phyloP scores from a whole-genome alignment of 2,329 filamentous ascomycete genomes.

The Parastagonospora nodorum region DNA sequence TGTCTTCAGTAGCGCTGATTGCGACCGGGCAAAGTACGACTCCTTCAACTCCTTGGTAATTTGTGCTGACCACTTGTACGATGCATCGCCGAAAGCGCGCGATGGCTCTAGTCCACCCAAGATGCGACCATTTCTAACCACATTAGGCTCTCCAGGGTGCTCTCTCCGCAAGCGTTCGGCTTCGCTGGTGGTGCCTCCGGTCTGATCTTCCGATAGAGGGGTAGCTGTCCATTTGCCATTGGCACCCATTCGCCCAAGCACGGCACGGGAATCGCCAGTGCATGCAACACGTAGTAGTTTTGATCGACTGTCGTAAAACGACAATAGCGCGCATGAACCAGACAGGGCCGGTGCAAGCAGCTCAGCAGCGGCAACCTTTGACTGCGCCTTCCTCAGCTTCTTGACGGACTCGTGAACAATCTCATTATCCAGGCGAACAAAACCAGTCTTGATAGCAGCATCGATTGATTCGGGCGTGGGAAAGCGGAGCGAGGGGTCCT shows the following conservation, averaged over 20 bases:
- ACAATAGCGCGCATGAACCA: slow-evolving; percentile 94
- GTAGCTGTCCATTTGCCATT: slow-evolving; percentile 94
- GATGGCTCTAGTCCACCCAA: slow-evolving; percentile 91
- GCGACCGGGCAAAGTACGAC: slow-evolving; percentile 84
- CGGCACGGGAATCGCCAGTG: slow-evolving; percentile 93
- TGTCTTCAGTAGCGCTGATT: slow-evolving; percentile 78
- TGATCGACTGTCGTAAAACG: slow-evolving; percentile 89
- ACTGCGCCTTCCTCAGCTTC: slow-evolving; percentile 86
- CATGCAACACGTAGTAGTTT: slow-evolving; percentile 92
- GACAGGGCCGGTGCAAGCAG: slow-evolving; percentile 90
- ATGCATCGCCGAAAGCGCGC: slow-evolving; percentile 92
- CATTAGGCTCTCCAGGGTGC: slow-evolving; percentile 87
- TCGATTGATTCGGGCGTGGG: slow-evolving; percentile 84
- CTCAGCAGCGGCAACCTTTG: slow-evolving; percentile 89
- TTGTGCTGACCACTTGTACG: slow-evolving; percentile 93
- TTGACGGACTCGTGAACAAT: slow-evolving; percentile 93
- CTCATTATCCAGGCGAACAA: slow-evolving; percentile 86
- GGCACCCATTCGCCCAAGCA: slow-evolving; percentile 76
- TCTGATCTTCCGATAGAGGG: slow-evolving; percentile 89
- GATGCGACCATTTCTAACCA: slow-evolving; percentile 86
- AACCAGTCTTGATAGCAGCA: slow-evolving; percentile 88
- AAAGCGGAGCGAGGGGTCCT: slow-evolving; percentile 60
- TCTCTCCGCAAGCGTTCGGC: slow-evolving; percentile 79
- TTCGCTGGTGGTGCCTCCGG: slow-evolving; percentile 85
- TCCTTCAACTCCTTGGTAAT: slow-evolving; percentile 80